Evolutionary conservation across 169 alveolate genomes (phyloP), one percentile per base, ranked within the genome.

Genomic region (Eimeria praecox): DNA sequence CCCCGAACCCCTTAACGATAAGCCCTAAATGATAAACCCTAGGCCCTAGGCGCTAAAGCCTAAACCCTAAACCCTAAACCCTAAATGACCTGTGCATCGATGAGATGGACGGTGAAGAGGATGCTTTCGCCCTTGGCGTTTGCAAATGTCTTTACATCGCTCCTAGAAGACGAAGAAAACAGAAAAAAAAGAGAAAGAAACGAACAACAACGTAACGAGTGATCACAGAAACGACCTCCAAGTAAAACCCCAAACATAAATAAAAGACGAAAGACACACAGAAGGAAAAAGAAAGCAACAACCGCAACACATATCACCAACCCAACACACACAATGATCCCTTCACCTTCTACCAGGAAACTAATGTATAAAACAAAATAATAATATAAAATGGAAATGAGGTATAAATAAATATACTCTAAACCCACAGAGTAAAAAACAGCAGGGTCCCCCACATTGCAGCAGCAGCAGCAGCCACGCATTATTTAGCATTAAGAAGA

Each of bases 41-140:
- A 52, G 3, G 3, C 62, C 62, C 62, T 52, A 52, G 18, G 18
- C 24, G n/a, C n/a, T n/a, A n/a, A 20, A 52, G 24, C 62, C 62
- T 52, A 52, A 20, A 2, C 62, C 62, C 18, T 2, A 52, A 20
- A 52, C 62, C 62, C 62, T 52, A 52, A 20, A 2, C 62, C 62
- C 18, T 2, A 52, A 20, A 12, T 52, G 86, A 80, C 89, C 89
- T 80, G 89, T 27, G 62, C 35, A 59, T 80, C 89, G n/a, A 80
- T 80, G 16, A 80, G 66, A 59, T 80, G 89, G n/a, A 80, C 89
- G 5, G 66, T 46, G 38, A 80, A 80, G 69, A 80, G 89, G 38
- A 52, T 80, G 42, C 89, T 80, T 80, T 80, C 89, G 10, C 89
- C 89, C 27, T 80, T 80, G 44, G 89, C 89, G 30, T 80, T 80